These are phyloP conservation scores for Zoysia japonica DNA, from an alignment of 176 grass and related monocot genomes.

Conservation along the genomic window DNA sequence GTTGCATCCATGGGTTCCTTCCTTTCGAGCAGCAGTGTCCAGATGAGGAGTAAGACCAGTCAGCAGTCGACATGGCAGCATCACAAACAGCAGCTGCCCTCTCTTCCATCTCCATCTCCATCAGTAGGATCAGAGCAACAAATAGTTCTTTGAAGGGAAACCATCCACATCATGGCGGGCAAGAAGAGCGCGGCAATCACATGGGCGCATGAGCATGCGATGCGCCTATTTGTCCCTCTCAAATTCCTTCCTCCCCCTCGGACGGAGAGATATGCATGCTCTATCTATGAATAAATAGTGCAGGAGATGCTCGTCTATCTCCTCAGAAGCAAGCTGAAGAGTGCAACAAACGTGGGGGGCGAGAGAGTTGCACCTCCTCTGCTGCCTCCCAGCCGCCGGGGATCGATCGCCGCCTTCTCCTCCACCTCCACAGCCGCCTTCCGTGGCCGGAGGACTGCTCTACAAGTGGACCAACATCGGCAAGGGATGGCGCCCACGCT, in stretches of 20 bases:
- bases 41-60: background rate
- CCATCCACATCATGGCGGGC: background rate
- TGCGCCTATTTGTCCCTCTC: background rate
- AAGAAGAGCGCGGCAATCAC: background rate
- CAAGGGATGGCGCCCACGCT: conserved; percentile 71
- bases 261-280: too few species aligned
- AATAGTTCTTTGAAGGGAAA: too few species aligned
- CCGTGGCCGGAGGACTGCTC: conserved; percentile 56
- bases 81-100: background rate
- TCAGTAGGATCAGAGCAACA: background rate
- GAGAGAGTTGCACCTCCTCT: conserved; percentile 77
- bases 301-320: background rate
- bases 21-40: background rate
- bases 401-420: conserved; percentile 2
- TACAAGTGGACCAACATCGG: conserved; percentile 88
- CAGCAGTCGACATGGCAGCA: background rate
- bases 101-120: too few species aligned
- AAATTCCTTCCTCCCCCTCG: too few species aligned
- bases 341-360: background rate
- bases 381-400: conserved; percentile 46
- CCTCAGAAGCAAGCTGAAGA: background rate
- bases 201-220: background rate
- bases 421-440: background rate
- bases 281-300: background rate
- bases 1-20: background rate